These are phyloP conservation scores for Plasmodium malariae DNA, from an alignment of 169 alveolate genomes.

Conservation along the genomic window DNA sequence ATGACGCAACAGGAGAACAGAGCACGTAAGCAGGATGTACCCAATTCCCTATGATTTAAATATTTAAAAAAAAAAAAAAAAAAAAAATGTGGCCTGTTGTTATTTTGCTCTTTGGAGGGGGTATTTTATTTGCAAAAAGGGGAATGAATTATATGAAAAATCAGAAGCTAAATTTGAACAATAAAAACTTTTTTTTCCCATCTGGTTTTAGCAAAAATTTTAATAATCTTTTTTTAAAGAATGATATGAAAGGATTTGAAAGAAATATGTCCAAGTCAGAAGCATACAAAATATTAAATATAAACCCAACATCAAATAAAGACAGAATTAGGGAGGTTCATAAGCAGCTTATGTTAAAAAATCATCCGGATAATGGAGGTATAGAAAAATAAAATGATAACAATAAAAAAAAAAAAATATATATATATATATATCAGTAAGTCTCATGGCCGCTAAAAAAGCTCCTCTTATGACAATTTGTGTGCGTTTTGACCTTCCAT, in stretches of 20 bases:
- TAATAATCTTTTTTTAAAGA: slow-evolving; percentile 44
- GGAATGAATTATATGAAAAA: slow-evolving; percentile 62
- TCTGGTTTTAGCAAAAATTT: slow-evolving; percentile 43
- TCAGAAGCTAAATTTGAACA: slow-evolving; percentile 14
- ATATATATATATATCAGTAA: too few relatives aligned
- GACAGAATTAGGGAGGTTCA: slow-evolving; percentile 88
- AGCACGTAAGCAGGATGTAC: too few relatives aligned
- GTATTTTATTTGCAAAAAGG: slow-evolving; percentile 42
- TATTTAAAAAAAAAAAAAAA: slow-evolving; percentile 10
- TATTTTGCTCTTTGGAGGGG: slow-evolving; percentile 63
- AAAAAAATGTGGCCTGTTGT: slow-evolving; percentile 64
- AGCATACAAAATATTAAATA: slow-evolving; percentile 83
- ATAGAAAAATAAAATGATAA: slow-evolving; percentile 1
- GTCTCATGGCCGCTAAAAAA: too few relatives aligned
- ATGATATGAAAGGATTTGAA: slow-evolving; percentile 82
- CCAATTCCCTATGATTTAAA: too few relatives aligned
- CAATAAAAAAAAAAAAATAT: neutral
- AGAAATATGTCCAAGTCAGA: slow-evolving; percentile 83
- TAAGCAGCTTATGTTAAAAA: slow-evolving; percentile 91
- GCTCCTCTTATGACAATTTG: too few relatives aligned
- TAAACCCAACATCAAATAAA: slow-evolving; percentile 85
- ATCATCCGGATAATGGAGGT: slow-evolving; percentile 94
- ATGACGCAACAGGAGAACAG: too few relatives aligned
- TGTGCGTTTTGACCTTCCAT: too few relatives aligned
- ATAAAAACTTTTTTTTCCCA: slow-evolving; percentile 19